Evolutionary conservation across 2,329 filamentous ascomycete genomes (phyloP), one percentile per base, ranked within the genome.

Genomic region (Aphanocladium album): DNA sequence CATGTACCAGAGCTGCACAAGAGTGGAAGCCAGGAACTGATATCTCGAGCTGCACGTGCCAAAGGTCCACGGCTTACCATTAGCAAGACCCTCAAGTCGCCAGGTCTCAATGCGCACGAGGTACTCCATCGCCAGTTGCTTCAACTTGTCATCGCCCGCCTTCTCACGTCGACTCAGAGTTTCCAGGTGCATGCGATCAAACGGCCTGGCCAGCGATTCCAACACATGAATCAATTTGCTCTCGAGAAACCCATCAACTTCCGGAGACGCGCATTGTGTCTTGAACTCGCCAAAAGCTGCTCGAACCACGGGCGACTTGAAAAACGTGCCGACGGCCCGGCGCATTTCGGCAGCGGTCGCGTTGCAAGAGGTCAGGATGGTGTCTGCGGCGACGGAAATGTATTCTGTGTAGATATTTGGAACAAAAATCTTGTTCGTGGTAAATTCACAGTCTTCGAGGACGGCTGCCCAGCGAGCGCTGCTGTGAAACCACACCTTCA

Each of bases 81-180:
- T 21, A 3, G 30, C 7, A 14, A 55, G 21, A 30, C 46, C 55
- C 16, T 25, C 16, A 8, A 25, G 45, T 27, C 60, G 50, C 60
- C 60, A 57, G 11, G 52, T 43, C 6, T 63, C 37, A 5, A 63
- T 62, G 11, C 45, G 9, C 6, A 50, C 25, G 1, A 63, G 33
- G 9, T 57, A 52, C 1, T 62, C 56, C 27, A 50, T 53, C 2
- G 43, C 39, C 19, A 69, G 63, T 47, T 68, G 68, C 21, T 27
- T 47, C 12, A 45, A 21, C 23, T 39, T 27, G n/a, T 43, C 25
- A 16, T 35, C 46, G 11, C 8, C 14, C 8, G 25, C 27, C n/a
- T 11, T 6, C 17, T 41, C 33, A 21, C 16, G 17, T 9, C 21
- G 11, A 11, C 14, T 47, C 43, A 4, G 17, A 17, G 19, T 27